A percentile compares a stretch with the other conserved stretches of the same genome.
Conservation (phyloP, 148 eudicot species). For the Rhododendron williamsianum region DNA sequence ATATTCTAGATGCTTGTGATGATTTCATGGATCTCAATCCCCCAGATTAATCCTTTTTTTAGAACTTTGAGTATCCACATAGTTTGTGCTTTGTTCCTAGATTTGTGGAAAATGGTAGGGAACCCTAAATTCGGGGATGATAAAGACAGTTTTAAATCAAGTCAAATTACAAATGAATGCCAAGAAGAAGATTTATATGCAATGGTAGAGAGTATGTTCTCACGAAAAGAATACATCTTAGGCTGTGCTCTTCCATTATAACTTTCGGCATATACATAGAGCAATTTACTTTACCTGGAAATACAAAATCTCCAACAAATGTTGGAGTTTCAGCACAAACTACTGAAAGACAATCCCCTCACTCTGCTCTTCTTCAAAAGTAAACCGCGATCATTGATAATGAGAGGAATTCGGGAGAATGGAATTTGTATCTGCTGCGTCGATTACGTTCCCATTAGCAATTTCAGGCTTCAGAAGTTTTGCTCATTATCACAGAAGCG, state of each 20-base stretch:
- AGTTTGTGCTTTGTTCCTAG: not conserved
- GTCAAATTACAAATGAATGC: not conserved
- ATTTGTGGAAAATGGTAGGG: not conserved
- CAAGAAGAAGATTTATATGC: not conserved
- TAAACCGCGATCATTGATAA: not conserved
- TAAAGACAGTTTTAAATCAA: not conserved
- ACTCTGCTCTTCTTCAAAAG: not conserved
- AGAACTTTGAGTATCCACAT: not conserved
- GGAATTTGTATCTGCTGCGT: not conserved
- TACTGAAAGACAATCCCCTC: not conserved
- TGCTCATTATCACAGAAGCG: constrained; percentile 47
- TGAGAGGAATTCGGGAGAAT: not conserved
- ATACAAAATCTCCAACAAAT: not conserved
- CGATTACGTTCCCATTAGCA: not conserved
- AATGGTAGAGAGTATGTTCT: not conserved
- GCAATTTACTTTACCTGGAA: not conserved
- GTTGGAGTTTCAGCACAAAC: constrained; percentile 5
- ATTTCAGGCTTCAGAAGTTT: constrained; percentile 30
- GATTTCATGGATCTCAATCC: not conserved
- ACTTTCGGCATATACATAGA: not conserved
- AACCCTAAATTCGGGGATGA: not conserved
- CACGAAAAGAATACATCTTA: not conserved
- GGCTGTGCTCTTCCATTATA: not conserved
- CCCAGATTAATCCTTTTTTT: not conserved
- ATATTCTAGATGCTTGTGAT: too few species aligned